Percentiles rank a stretch among this genome's conserved stretches.
Evolutionary conservation across 2,329 filamentous ascomycete genomes (phyloP).

Genomic region (Aspergillus transmontanensis): DNA sequence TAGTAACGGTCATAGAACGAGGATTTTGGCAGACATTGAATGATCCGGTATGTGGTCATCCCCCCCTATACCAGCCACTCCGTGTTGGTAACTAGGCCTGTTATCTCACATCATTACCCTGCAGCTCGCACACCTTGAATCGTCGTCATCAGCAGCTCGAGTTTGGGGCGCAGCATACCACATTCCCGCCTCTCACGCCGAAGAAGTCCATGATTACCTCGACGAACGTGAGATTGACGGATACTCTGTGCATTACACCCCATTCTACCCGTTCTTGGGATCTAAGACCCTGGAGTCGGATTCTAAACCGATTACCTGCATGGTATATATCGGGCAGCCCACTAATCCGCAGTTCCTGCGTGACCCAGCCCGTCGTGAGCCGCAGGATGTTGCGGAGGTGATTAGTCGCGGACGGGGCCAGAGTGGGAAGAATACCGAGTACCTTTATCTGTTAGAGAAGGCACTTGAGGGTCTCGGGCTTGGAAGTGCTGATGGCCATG

Average conservation of each 20-base stretch:
- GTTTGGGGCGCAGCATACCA: constrained; percentile 96
- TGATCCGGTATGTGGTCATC: constrained; percentile 56
- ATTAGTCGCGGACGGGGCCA: constrained; percentile 77
- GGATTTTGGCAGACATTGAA: constrained; percentile 77
- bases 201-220: constrained; percentile 83
- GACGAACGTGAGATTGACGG: constrained; percentile 98
- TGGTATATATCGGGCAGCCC: constrained; percentile 94
- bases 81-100: neutral
- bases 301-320: constrained; percentile 51
- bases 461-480: constrained; percentile 72
- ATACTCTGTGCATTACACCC: constrained; percentile 89
- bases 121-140: constrained; percentile 39
- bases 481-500: constrained; percentile 80
- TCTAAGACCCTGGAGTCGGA: constrained; percentile 2
- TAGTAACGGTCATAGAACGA: constrained; percentile 87
- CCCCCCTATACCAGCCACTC: neutral
- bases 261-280: constrained; percentile 67
- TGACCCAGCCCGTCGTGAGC: constrained; percentile 63
- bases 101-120: neutral
- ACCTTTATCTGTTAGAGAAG: constrained; percentile 77
- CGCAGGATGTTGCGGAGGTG: constrained; percentile 74
- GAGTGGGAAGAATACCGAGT: constrained; percentile 88
- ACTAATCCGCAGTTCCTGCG: constrained; percentile 85
- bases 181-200: constrained; percentile 70
- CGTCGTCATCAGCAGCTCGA: constrained; percentile 40